phyloP scores from a whole-genome alignment of 1,284 basidiomycete genomes.

The Trametes hirsuta region DNA sequence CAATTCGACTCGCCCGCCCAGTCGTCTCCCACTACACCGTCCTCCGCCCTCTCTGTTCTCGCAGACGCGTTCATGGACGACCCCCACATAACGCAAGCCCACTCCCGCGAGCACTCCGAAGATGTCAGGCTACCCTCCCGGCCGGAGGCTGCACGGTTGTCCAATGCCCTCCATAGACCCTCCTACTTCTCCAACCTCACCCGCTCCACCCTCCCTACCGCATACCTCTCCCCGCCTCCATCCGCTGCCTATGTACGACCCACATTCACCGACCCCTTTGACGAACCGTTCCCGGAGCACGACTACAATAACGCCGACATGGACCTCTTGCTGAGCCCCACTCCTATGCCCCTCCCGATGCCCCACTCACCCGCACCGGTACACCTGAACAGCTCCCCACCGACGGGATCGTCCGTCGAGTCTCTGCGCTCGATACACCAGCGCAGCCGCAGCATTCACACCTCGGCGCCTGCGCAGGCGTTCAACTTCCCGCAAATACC shows the following conservation, averaged over 20 bases:
- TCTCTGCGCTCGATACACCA: constrained; percentile 61
- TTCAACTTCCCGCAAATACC: constrained; percentile 29
- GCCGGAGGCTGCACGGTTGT: constrained; percentile 53
- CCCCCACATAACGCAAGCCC: constrained; percentile 33
- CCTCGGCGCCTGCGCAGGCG: constrained; percentile 29
- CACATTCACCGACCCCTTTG: constrained; percentile 38
- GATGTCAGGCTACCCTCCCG: constrained; percentile 34
- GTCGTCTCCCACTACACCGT: constrained; percentile 31
- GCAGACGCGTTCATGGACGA: constrained; percentile 48
- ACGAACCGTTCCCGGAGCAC: constrained; percentile 27
- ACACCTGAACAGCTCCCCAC: constrained; percentile 31
- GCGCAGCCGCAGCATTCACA: constrained; percentile 38
- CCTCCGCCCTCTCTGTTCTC: constrained; percentile 33
- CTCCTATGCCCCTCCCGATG: constrained; percentile 31
- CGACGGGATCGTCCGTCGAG: constrained; percentile 57
- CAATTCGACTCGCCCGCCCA: constrained; percentile 27
- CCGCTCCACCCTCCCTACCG: constrained; percentile 65
- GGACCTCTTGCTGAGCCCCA: constrained; percentile 36
- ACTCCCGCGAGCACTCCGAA: constrained; percentile 20
- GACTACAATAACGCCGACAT: constrained; percentile 28
- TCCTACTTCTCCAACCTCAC: constrained; percentile 64
- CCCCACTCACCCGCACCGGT: constrained; percentile 34
- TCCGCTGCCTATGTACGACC: constrained; percentile 17
- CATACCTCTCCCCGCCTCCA: constrained; percentile 49
- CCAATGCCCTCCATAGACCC: constrained; percentile 43